Evolutionary conservation across 257 asterid species (phyloP).

Genomic region (Schizonepeta tenuifolia): DNA sequence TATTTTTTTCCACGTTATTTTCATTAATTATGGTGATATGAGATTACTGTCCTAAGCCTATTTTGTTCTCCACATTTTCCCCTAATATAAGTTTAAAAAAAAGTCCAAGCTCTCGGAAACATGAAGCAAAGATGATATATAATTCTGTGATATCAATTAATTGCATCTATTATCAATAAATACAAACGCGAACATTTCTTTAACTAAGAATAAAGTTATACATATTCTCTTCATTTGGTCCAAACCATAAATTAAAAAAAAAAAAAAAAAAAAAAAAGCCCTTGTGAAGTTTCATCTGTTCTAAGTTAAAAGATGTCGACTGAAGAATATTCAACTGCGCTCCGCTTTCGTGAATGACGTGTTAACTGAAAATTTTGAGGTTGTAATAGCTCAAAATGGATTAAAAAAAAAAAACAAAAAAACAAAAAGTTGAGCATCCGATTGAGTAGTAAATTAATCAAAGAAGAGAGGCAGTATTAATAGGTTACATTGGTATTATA

Average conservation of each 20-base stretch:
- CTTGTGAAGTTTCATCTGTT: not conserved
- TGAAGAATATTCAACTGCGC: no score
- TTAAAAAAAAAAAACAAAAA: no score
- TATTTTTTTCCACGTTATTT: no score
- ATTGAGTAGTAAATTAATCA: not conserved
- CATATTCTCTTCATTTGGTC: not conserved
- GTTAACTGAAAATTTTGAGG: not conserved
- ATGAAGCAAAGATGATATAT: not conserved
- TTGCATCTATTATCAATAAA: no score
- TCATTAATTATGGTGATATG: no score
- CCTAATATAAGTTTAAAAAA: no score
- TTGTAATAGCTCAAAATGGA: not conserved
- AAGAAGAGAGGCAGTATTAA: not conserved
- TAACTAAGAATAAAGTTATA: not conserved
- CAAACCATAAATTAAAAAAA: not conserved
- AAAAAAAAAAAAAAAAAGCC: no score
- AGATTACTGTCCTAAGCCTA: no score
- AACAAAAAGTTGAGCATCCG: not conserved
- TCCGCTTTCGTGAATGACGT: no score
- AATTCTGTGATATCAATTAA: not conserved
- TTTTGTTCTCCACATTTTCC: no score
- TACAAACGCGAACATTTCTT: not conserved
- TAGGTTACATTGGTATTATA: not conserved
- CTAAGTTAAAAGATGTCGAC: no score
- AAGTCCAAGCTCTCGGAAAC: no score